phyloP scores from a whole-genome alignment of 495 filamentous ascomycete species.

The Aspergillus sparsus region DNA sequence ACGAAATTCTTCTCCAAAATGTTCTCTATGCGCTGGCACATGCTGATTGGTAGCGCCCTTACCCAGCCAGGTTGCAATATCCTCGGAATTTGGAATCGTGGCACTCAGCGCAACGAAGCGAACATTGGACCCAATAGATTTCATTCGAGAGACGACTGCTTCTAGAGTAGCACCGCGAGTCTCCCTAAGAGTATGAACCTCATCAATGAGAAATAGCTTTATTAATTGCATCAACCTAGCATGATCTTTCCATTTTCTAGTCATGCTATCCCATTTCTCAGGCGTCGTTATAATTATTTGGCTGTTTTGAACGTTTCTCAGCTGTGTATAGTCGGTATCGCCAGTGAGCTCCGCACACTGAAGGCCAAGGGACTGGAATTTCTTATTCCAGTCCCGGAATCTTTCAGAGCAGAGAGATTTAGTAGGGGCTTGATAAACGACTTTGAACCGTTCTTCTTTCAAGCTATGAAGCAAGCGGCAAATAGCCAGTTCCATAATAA shows the following conservation, averaged over 20 bases:
- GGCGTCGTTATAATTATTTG: constrained; percentile 95
- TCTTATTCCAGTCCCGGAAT: constrained; percentile 79
- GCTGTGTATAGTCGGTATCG: constrained; percentile 76
- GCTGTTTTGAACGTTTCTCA: constrained; percentile 74
- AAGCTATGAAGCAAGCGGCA: constrained; percentile 69
- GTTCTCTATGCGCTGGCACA: constrained; percentile 68
- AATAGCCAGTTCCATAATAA: constrained; percentile 86
- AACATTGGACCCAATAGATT: constrained; percentile 81
- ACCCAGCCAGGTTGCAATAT: constrained; percentile 92
- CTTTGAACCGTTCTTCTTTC: constrained; percentile 75
- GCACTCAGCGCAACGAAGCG: constrained; percentile 92
- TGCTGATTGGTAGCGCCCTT: constrained; percentile 66
- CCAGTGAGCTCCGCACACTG: constrained; percentile 87
- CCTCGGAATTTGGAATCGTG: constrained; percentile 88
- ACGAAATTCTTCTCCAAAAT: constrained; percentile 90
- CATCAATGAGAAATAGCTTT: constrained; percentile 91
- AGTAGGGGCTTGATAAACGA: constrained; percentile 93
- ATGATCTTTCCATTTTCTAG: constrained; percentile 93
- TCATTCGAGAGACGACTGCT: constrained; percentile 97
- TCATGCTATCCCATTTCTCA: constrained; percentile 99
- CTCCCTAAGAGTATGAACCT: constrained; percentile 95
- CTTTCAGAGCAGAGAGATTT: constrained; percentile 90
- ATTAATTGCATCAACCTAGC: constrained; percentile 79
- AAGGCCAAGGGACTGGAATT: constrained; percentile 74
- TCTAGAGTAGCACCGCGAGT: constrained; percentile 86